Conservation (phyloP, 1,139 yeast species). For the Geotrichum armillariae region DNA sequence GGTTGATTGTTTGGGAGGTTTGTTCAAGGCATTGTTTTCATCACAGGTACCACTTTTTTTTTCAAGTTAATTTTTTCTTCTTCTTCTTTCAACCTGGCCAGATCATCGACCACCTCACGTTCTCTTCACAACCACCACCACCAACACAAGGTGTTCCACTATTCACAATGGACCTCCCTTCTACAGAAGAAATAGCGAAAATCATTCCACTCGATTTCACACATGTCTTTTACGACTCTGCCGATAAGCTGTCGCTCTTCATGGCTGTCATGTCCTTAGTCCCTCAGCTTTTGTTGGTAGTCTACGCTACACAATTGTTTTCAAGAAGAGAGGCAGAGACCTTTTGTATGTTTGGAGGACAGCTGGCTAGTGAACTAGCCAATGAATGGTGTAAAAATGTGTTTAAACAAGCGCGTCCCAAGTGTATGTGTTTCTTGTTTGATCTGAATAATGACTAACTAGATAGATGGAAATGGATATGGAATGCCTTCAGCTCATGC, state of each 20-base stretch:
- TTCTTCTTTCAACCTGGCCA: background rate
- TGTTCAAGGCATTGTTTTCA: too few species aligned
- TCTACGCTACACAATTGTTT: conserved; percentile 81
- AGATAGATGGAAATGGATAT: conserved; percentile 53
- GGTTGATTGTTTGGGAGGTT: too few species aligned
- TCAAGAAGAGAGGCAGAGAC: conserved; percentile 85
- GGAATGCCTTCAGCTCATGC: conserved; percentile 99
- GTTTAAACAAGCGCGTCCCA: conserved; percentile 76
- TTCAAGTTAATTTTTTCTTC: background rate
- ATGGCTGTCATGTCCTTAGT: conserved; percentile 74
- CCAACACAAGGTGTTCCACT: too few species aligned
- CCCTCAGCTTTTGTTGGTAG: conserved; percentile 80
- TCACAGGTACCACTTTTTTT: too few species aligned
- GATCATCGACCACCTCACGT: too few species aligned
- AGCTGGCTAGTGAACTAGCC: conserved; percentile 69
- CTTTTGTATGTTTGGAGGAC: conserved; percentile 81
- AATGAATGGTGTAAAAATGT: conserved; percentile 67
- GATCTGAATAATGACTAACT: background rate
- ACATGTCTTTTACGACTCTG: conserved; percentile 74
- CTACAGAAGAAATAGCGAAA: background rate
- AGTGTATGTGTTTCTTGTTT: conserved; percentile 32
- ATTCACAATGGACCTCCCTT: conserved; percentile 2
- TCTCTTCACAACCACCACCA: background rate
- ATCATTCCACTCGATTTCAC: conserved; percentile 45
- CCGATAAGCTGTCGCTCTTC: conserved; percentile 57